Evolutionary conservation across 345 rosid species (phyloP), one percentile per base, ranked within the genome.

Genomic region (Eucalyptus paniculata): DNA sequence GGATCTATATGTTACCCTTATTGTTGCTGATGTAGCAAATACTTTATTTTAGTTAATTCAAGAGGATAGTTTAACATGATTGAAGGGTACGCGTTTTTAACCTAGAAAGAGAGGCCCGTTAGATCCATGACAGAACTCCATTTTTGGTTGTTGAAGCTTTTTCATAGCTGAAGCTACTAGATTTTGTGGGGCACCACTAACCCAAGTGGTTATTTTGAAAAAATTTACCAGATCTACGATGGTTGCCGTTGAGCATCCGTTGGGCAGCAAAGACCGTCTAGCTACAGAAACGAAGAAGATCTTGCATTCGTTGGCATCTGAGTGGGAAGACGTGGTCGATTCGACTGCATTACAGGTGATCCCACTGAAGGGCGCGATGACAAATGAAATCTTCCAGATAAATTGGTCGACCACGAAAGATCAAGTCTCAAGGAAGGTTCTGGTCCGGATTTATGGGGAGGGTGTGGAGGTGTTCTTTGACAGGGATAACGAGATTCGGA

Each of bases 401-500:
- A 94, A 89, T 87, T 93, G 90, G 99, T 97, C 98, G 1, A 94
- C 95, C 87, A 85, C 89, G 88, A 86, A 83, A 37, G 92, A 87
- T 87, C 13, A 93, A 83, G 89, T 90, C 60, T 94, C 95, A 1
- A 89, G 90, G 30, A 92, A 96, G 92, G 95, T 98, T 89, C 28
- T 98, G 87, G 94, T 97, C 89, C 93, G 99, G 93, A 95, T 98
- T 87, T 98, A 98, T 30, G 98, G 99, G 40, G 97, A 96, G 90
- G 99, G 99, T 50, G 98, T 97, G 85, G 99, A 93, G 37, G 92
- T 95, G 16, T 98, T 98, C 91, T 97, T 98, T 91, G 95, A 95
- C 89, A 93, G 99, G 91, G 94, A 94, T 67, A 92, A 95, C 87
- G 99, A 98, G 94, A 96, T 97, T 77, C 93, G 92, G 90, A 98